Evolutionary conservation across 177 flowering plant species (phyloP).

Genomic region (Tripterygium wilfordii): DNA sequence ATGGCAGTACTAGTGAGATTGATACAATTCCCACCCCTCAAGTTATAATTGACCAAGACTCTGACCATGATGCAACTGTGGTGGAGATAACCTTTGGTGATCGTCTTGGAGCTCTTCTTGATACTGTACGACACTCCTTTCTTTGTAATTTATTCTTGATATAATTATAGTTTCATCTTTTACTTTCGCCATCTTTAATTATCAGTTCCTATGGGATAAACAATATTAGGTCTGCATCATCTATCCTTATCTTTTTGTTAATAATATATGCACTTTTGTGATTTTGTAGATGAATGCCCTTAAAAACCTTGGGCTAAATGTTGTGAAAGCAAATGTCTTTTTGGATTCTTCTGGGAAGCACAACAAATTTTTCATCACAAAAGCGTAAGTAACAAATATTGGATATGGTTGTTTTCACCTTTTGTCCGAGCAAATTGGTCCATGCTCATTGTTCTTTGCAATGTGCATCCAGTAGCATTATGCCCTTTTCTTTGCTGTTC

Average conservation of each 20-base stretch:
- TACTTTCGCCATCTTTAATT: too few species aligned
- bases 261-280: slow-evolving; percentile 9
- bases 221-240: too few species aligned
- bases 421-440: too few species aligned
- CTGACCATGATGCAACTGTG: slow-evolving; percentile 84
- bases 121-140: slow-evolving; percentile 51
- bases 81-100: slow-evolving; percentile 96
- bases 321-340: slow-evolving; percentile 87
- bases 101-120: slow-evolving; percentile 93
- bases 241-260: not conserved
- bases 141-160: not conserved
- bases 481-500: too few species aligned
- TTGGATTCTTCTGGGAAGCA: slow-evolving; percentile 98
- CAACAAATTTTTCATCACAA: slow-evolving; percentile 87
- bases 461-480: too few species aligned
- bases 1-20: slow-evolving; percentile 53
- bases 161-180: too few species aligned
- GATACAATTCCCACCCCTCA: slow-evolving; percentile 71
- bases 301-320: slow-evolving; percentile 88
- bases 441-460: too few species aligned
- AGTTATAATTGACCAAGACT: slow-evolving; percentile 90
- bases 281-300: slow-evolving; percentile 93
- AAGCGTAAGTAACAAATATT: slow-evolving; percentile 92
- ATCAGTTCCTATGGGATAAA: too few species aligned
- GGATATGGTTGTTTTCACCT: too few species aligned